Evolutionary conservation across 164 flowering plant species (phyloP).

Genomic region (Warburgia ugandensis): DNA sequence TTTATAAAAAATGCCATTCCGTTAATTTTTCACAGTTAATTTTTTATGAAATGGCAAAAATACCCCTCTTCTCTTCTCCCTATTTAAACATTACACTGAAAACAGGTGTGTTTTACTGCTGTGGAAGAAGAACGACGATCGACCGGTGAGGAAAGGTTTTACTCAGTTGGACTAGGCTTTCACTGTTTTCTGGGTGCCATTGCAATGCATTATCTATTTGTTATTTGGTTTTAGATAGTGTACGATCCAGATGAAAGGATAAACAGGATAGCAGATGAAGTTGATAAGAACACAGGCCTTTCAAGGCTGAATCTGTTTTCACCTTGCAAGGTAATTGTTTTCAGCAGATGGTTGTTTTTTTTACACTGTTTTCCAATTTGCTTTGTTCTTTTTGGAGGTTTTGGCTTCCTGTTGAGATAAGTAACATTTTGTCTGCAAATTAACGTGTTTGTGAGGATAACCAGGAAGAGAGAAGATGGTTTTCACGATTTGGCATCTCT

Average conservation of each 20-base stretch:
- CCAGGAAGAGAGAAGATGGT: constrained; percentile 89
- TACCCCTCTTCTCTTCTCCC: too few species aligned
- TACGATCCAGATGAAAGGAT: constrained; percentile 69
- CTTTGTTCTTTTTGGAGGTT: not conserved
- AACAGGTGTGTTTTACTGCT: too few species aligned
- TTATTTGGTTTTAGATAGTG: constrained; percentile 40
- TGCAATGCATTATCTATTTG: not conserved
- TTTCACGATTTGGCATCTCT: constrained; percentile 97
- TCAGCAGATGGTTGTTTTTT: not conserved
- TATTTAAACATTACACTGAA: too few species aligned
- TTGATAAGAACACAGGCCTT: constrained; percentile 63
- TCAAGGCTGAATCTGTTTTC: constrained; percentile 84
- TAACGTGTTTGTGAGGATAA: constrained; percentile 86
- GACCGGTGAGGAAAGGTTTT: too few species aligned
- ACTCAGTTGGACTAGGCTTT: not conserved
- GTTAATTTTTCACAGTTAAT: too few species aligned
- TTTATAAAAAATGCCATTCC: too few species aligned
- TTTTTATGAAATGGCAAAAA: too few species aligned
- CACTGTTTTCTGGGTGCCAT: not conserved
- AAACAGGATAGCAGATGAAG: constrained; percentile 72
- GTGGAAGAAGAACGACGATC: too few species aligned
- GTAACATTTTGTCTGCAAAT: constrained; percentile 36
- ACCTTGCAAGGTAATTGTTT: constrained; percentile 75
- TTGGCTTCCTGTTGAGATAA: not conserved
- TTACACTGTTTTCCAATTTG: not conserved